phyloP scores from a whole-genome alignment of 108 stramenopile species.

The Fistulifera pelliculosa region DNA sequence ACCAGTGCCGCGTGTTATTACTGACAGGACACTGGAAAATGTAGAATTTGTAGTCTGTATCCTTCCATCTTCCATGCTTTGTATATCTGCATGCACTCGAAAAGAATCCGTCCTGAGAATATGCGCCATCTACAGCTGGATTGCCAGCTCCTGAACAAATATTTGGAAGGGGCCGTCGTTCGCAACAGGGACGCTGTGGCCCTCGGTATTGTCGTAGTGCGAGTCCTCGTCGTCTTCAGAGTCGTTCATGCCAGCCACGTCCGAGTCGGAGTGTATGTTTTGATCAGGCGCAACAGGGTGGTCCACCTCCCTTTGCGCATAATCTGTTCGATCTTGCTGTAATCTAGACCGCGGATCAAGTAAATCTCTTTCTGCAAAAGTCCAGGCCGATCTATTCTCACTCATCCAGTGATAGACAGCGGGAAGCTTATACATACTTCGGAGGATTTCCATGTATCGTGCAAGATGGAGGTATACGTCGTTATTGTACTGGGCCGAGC shows the following conservation, averaged over 20 bases:
- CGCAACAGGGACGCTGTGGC: slow-evolving; percentile 11
- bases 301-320: slow-evolving; percentile 4
- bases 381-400: slow-evolving; percentile 43
- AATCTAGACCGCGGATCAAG: slow-evolving; percentile 5
- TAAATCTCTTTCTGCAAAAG: slow-evolving; percentile 58
- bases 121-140: slow-evolving; percentile 64
- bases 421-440: slow-evolving; percentile 32
- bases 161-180: slow-evolving; percentile 9
- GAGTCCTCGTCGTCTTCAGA: slow-evolving; percentile 75
- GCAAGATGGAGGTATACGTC: slow-evolving; percentile 37
- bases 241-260: slow-evolving; percentile 49
- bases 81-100: slow-evolving; percentile 56
- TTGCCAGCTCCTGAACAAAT: slow-evolving; percentile 67
- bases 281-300: slow-evolving; percentile 18
- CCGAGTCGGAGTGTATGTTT: slow-evolving; percentile 44
- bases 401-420: slow-evolving; percentile 63
- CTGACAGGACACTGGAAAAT: slow-evolving; percentile 77
- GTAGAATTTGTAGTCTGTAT: slow-evolving; percentile 26
- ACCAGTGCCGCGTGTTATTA: slow-evolving; percentile 83
- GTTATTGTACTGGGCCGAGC: slow-evolving; percentile 22
- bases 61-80: slow-evolving; percentile 43
- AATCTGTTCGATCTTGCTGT: slow-evolving; percentile 4
- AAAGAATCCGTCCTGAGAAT: slow-evolving; percentile 49
- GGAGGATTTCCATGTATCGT: slow-evolving; percentile 48
- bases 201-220: slow-evolving; percentile 23